These are phyloP conservation scores for Blastobotrys apis DNA, from an alignment of 1,139 yeast genomes.

Conservation along the genomic window DNA sequence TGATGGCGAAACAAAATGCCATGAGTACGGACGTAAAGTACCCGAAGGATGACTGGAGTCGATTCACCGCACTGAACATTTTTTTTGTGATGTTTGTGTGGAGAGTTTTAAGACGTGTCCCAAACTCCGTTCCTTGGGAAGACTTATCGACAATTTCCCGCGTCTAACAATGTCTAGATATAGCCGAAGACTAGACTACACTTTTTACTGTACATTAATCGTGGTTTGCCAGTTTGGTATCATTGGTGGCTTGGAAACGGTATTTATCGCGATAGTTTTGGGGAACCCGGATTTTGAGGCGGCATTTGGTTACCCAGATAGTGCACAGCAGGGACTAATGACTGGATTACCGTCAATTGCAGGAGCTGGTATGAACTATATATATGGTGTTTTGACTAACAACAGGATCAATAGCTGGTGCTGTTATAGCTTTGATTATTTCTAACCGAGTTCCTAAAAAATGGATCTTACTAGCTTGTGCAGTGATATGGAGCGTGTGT, in stretches of 20 bases:
- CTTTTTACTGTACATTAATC: slow-evolving; percentile 35
- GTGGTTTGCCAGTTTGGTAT: slow-evolving; percentile 43
- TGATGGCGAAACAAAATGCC: slow-evolving; percentile 28
- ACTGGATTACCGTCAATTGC: slow-evolving; percentile 43
- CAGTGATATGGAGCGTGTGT: slow-evolving; percentile 16
- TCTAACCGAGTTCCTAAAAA: slow-evolving; percentile 15
- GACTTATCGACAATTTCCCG: too few species aligned
- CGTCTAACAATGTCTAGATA: too few species aligned
- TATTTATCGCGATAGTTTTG: slow-evolving; percentile 61
- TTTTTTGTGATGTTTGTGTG: neutral
- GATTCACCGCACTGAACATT: slow-evolving; percentile 17
- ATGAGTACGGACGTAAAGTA: slow-evolving; percentile 31
- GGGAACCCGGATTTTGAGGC: slow-evolving; percentile 43
- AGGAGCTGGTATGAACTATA: slow-evolving; percentile 38
- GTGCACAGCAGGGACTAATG: slow-evolving; percentile 40
- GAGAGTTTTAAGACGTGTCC: too few species aligned
- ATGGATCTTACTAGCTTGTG: slow-evolving; percentile 9
- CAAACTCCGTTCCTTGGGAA: too few species aligned
- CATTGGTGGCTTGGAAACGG: slow-evolving; percentile 65
- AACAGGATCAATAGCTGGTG: slow-evolving; percentile 20
- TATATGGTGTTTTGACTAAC: too few species aligned
- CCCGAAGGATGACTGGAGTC: slow-evolving; percentile 31
- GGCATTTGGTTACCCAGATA: slow-evolving; percentile 45
- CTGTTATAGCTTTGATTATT: slow-evolving; percentile 16
- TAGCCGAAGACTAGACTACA: too few species aligned